Evolutionary conservation across 371 early-diverging fungal genomes (phyloP).

Genomic region (Coemansia sp.): DNA sequence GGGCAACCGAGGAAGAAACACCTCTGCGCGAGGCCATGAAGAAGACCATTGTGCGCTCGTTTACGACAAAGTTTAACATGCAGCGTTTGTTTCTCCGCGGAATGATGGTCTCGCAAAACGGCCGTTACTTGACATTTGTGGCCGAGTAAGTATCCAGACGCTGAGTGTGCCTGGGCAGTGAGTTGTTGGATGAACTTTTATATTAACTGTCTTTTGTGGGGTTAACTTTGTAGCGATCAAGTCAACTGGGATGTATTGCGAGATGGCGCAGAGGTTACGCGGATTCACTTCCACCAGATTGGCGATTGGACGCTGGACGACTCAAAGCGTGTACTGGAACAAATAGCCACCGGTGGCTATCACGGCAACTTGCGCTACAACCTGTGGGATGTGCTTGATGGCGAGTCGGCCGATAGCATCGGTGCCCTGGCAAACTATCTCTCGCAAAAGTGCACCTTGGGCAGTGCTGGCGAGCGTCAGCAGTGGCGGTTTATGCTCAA

Average conservation of each 20-base stretch:
- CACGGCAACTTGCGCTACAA: constrained; percentile 23
- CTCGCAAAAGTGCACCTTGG: neutral
- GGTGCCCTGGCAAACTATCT: constrained; percentile 4
- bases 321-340: constrained; percentile 3
- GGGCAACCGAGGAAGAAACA: constrained; percentile 13
- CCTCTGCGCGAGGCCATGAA: constrained; percentile 21
- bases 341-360: constrained; percentile 5
- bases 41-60: constrained; percentile 30
- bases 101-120: constrained; percentile 25
- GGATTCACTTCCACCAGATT: constrained; percentile 37
- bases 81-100: constrained; percentile 24
- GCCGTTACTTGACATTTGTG: constrained; percentile 28
- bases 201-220: neutral
- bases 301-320: constrained; percentile 19
- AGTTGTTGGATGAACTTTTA: neutral
- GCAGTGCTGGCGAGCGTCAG: constrained; percentile 5
- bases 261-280: constrained; percentile 25
- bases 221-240: constrained; percentile 22
- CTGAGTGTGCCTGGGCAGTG: too few relatives aligned
- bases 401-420: neutral
- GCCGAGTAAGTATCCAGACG: constrained; percentile 17
- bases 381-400: constrained; percentile 27
- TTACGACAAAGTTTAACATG: constrained; percentile 47
- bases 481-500: constrained; percentile 26
- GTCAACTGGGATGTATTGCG: constrained; percentile 17